phyloP scores from a whole-genome alignment of 331 rosid species.

The Dryas integrifolia region DNA sequence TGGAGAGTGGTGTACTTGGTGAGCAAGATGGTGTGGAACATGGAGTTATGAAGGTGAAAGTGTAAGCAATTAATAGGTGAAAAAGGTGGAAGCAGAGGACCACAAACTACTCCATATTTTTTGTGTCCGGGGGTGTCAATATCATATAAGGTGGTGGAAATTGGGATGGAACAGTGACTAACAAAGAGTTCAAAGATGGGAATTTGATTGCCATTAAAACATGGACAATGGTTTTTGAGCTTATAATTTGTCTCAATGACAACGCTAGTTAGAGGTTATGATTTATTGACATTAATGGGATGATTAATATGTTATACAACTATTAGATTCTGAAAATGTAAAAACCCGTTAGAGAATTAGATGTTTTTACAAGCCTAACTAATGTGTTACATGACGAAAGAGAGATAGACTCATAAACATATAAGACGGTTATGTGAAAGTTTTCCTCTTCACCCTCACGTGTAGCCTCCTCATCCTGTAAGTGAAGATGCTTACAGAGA shows the following conservation, averaged over 20 bases:
- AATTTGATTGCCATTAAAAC: background rate
- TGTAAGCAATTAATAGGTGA: slow-evolving; percentile 32
- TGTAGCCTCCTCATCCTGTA: too few species aligned
- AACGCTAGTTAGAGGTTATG: background rate
- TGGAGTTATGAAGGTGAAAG: slow-evolving; percentile 26
- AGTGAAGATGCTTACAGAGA: too few species aligned
- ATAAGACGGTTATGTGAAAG: too few species aligned
- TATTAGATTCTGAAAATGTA: too few species aligned
- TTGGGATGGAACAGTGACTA: slow-evolving; percentile 8
- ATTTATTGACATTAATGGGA: background rate
- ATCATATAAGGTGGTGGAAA: slow-evolving; percentile 21
- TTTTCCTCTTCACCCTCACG: too few species aligned
- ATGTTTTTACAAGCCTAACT: too few species aligned
- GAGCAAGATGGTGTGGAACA: background rate
- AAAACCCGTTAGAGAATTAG: too few species aligned
- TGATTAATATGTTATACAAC: too few species aligned
- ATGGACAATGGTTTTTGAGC: background rate
- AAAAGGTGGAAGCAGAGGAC: slow-evolving; percentile 43
- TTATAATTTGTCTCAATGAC: background rate
- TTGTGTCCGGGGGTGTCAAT: slow-evolving; percentile 26
- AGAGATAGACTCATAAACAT: too few species aligned
- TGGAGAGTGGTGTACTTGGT: slow-evolving; percentile 23
- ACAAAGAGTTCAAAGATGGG: background rate
- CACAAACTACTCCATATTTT: slow-evolving; percentile 44
- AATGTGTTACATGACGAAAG: too few species aligned